Evolutionary conservation across 495 filamentous ascomycete genomes (phyloP).

Genomic region (Cudoniella acicularis): DNA sequence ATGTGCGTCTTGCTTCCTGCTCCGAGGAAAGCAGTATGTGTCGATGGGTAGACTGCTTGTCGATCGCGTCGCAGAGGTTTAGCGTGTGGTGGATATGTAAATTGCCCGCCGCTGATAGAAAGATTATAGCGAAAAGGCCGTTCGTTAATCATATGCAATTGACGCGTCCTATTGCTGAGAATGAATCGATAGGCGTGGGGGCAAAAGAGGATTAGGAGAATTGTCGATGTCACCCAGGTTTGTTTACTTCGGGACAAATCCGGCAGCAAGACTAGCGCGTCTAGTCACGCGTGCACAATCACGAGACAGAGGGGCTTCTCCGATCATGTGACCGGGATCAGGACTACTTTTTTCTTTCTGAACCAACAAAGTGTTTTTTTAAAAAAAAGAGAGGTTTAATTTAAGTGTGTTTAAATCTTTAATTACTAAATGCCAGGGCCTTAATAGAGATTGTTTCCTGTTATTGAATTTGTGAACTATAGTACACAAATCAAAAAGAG

Average conservation of each 20-base stretch:
- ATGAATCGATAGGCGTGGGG: not conserved
- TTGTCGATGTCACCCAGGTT: not conserved
- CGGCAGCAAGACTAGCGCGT: not conserved
- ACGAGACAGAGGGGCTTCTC: too few species aligned
- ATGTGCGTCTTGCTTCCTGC: not conserved
- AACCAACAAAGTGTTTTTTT: too few species aligned
- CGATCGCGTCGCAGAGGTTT: not conserved
- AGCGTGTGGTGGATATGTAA: not conserved
- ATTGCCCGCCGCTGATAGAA: not conserved
- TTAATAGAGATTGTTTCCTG: too few species aligned
- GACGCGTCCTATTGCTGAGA: conserved; percentile 8
- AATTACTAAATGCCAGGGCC: too few species aligned
- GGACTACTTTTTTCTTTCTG: too few species aligned
- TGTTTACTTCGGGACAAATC: not conserved
- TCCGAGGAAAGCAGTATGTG: not conserved
- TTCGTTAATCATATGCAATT: not conserved
- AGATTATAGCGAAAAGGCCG: not conserved
- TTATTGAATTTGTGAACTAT: too few species aligned
- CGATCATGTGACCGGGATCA: too few species aligned
- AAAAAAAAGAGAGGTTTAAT: too few species aligned
- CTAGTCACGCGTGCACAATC: not conserved
- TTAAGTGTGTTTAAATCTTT: too few species aligned
- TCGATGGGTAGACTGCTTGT: not conserved
- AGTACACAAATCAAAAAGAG: too few species aligned
- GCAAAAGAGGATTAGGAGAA: not conserved